Percentiles rank a stretch among this genome's conserved stretches.
Conservation (phyloP, 106 monocot genomes). For the Acorus gramineus region DNA sequence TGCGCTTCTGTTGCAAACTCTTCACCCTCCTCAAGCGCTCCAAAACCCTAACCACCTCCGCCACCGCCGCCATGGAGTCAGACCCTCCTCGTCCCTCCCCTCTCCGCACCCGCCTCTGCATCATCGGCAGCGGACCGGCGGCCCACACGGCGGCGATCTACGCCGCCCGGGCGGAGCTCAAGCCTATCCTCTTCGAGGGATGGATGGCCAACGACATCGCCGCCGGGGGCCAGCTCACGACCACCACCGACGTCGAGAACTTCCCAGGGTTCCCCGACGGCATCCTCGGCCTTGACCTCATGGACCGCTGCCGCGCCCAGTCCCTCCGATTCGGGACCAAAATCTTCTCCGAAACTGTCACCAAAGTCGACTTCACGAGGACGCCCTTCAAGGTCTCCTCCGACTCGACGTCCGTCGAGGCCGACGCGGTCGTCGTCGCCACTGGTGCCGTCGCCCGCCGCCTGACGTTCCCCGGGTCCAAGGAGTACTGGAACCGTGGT, state of each 20-base stretch:
- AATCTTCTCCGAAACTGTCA: slow-evolving; percentile 74
- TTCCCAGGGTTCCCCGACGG: slow-evolving; percentile 91
- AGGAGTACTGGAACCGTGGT: slow-evolving; percentile 70
- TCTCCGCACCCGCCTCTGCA: slow-evolving; percentile 56
- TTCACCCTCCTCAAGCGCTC: slow-evolving; percentile 11
- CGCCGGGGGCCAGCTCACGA: not conserved
- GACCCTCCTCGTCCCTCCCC: not conserved
- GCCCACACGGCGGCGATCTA: not conserved
- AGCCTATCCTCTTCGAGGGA: not conserved
- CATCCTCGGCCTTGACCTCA: slow-evolving; percentile 67
- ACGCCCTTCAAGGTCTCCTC: slow-evolving; percentile 51
- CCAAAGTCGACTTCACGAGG: slow-evolving; percentile 53
- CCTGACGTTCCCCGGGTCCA: slow-evolving; percentile 60
- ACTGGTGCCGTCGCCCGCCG: slow-evolving; percentile 90
- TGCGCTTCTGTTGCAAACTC: slow-evolving; percentile 18
- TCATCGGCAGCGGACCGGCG: slow-evolving; percentile 8
- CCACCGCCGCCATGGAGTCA: not conserved
- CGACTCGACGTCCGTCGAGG: slow-evolving; percentile 40
- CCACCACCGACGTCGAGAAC: slow-evolving; percentile 43
- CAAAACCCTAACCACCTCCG: slow-evolving; percentile 2
- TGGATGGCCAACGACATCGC: not conserved
- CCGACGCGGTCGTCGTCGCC: slow-evolving; percentile 73
- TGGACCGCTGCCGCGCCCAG: slow-evolving; percentile 68
- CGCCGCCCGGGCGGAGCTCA: not conserved
- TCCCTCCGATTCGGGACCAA: slow-evolving; percentile 54